phyloP scores from a whole-genome alignment of 2,329 filamentous ascomycete species.

The Thelonectria rubi region DNA sequence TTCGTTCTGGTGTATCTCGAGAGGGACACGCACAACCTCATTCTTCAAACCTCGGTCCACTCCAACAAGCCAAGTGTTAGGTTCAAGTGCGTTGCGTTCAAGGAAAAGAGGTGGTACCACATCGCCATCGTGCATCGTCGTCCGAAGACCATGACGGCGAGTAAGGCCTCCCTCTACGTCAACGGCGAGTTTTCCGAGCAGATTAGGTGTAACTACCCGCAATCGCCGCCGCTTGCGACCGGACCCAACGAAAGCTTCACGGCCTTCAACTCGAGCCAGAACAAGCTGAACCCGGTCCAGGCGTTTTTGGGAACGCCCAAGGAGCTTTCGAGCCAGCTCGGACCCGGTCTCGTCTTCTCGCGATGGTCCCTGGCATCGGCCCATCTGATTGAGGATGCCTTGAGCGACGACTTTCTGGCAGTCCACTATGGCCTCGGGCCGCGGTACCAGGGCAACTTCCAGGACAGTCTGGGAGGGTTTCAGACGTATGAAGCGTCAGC shows the following conservation, averaged over 20 bases:
- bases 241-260: slow-evolving; percentile 73
- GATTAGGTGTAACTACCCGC: slow-evolving; percentile 86
- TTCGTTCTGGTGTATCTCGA: slow-evolving; percentile 95
- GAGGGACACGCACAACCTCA: slow-evolving; percentile 91
- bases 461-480: slow-evolving; percentile 94
- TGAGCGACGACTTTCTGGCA: slow-evolving; percentile 91
- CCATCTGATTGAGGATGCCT: slow-evolving; percentile 84
- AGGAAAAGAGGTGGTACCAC: slow-evolving; percentile 88
- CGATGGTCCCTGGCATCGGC: slow-evolving; percentile 91
- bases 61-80: slow-evolving; percentile 88
- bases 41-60: slow-evolving; percentile 92
- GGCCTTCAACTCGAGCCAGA: slow-evolving; percentile 68
- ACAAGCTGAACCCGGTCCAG: slow-evolving; percentile 77
- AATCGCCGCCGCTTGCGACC: slow-evolving; percentile 72
- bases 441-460: slow-evolving; percentile 93
- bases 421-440: slow-evolving; percentile 91
- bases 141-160: slow-evolving; percentile 76
- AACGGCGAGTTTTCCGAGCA: slow-evolving; percentile 95
- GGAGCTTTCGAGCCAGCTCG: slow-evolving; percentile 81
- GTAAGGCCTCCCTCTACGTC: slow-evolving; percentile 88
- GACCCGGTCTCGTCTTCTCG: slow-evolving; percentile 76
- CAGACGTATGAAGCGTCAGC: slow-evolving; percentile 96
- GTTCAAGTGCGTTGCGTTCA: slow-evolving; percentile 85
- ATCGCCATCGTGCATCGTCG: slow-evolving; percentile 86
- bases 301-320: slow-evolving; percentile 93